Evolutionary conservation across 2,329 filamentous ascomycete species (phyloP), one percentile per base, ranked within the genome.

Genomic region (Ceratocystis huliohia): DNA sequence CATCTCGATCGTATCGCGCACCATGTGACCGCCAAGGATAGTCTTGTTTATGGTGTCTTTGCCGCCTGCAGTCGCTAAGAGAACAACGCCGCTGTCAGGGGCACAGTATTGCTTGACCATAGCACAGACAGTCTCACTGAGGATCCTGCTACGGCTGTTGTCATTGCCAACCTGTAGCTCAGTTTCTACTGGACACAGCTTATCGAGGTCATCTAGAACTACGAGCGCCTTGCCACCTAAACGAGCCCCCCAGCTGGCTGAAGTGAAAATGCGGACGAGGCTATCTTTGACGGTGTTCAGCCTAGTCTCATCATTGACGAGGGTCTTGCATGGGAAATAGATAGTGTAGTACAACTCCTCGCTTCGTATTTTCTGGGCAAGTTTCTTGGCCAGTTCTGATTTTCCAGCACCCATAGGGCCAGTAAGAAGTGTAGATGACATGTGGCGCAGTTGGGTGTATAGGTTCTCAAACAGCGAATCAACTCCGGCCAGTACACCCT

Each of bases 41-140:
- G 96, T 85, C 70, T 89, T 92, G 75, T 99, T 94, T 63, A 99
- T 78, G 0, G 90, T 87, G 70, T 99, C 94, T 73, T 99, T 99
- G 20, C 88, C 87, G 74, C 96, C 91, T 0, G 93, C 91, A 22
- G 93, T 97, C 3, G 91, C 92, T 8, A 99, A 80, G 64, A 99
- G 76, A 3, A 96, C 89, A 15, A 99, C 88, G 1, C 88, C 87
- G 69, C 87, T 91, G 68, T 90, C 87, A 69, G 84, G 82, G 0
- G 84, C 85, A 73, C 92, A 96, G 73, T 93, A 92, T 72, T 96
- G 88, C 66, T 87, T 84, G 0, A 93, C 89, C 70, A 94, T 86
- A 0, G 88, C 85, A 73, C 89, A 88, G 4, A 99, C 82, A 0
- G 91, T 85, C 75, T 99, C 94, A 73, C 92, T 96, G 67, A 96